phyloP scores from a whole-genome alignment of 2,329 filamentous ascomycete species.

The Dactylellina drechsleri region DNA sequence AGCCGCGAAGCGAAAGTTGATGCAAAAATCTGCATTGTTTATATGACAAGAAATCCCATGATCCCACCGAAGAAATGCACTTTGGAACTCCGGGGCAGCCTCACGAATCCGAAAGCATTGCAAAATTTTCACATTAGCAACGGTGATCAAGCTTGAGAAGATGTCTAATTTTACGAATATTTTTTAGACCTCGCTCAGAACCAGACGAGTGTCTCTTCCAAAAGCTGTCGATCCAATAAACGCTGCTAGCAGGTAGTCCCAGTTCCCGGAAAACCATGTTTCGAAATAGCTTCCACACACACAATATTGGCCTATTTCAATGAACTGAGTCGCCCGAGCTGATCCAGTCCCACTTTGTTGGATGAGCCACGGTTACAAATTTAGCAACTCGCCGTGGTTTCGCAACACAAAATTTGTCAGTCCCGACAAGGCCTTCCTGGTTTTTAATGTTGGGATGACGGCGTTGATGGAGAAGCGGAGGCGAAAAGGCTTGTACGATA shows the following conservation, averaged over 20 bases:
- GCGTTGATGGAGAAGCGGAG: conserved; percentile 17
- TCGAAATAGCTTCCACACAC: too few relatives aligned
- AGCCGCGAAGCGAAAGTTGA: background rate
- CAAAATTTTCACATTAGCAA: too few relatives aligned
- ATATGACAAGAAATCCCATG: background rate
- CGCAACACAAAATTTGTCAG: conserved; percentile 45
- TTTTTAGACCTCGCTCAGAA: too few relatives aligned
- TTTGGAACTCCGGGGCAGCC: background rate
- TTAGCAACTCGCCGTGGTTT: conserved; percentile 31
- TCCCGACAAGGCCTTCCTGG: conserved; percentile 19
- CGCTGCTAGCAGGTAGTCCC: too few relatives aligned
- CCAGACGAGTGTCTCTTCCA: too few relatives aligned
- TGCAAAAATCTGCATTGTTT: background rate
- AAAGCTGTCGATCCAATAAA: too few relatives aligned
- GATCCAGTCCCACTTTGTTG: conserved; percentile 8
- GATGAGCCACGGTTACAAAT: conserved; percentile 40
- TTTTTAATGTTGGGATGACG: conserved; percentile 9
- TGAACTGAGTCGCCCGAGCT: too few relatives aligned
- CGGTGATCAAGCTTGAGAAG: too few relatives aligned
- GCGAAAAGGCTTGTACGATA: background rate
- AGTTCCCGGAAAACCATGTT: too few relatives aligned
- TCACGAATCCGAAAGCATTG: too few relatives aligned
- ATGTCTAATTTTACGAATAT: too few relatives aligned
- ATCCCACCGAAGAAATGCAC: background rate
- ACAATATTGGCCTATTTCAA: too few relatives aligned